Conservation (phyloP, 257 asterid species). For the Plectranthus barbatus region DNA sequence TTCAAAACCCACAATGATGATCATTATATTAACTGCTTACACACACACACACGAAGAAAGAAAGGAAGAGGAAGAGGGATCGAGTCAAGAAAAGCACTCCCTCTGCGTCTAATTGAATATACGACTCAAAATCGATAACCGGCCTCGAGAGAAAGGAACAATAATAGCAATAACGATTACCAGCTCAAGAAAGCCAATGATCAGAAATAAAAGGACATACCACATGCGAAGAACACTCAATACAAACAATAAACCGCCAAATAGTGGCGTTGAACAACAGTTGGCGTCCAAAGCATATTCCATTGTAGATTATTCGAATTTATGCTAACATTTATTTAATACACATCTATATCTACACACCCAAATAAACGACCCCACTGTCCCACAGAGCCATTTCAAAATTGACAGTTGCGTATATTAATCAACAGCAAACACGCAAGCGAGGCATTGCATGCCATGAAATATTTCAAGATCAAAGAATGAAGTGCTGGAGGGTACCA, state of each 20-base stretch:
- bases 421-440: neutral
- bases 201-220: constrained; percentile 21
- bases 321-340: too few relatives aligned
- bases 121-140: neutral
- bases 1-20: constrained; percentile 12
- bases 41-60: too few relatives aligned
- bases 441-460: constrained; percentile 4
- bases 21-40: constrained; percentile 7
- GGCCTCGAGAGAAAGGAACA: neutral
- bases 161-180: neutral
- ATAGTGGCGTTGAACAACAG: constrained; percentile 29
- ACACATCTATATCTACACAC: constrained; percentile 8
- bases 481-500: constrained; percentile 5
- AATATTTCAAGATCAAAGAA: constrained; percentile 4
- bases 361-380: constrained; percentile 22
- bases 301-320: constrained; percentile 46
- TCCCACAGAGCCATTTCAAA: constrained; percentile 9
- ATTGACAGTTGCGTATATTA: neutral
- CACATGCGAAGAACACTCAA: constrained; percentile 40
- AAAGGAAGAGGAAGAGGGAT: neutral
- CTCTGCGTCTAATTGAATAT: neutral
- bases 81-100: neutral
- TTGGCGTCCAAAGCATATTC: constrained; percentile 57
- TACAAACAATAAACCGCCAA: constrained; percentile 55
- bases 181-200: constrained; percentile 32